A percentile compares a stretch with the other conserved stretches of the same genome.
phyloP scores from a whole-genome alignment of 2,329 filamentous ascomycete genomes.

The Alternaria gansuensis region DNA sequence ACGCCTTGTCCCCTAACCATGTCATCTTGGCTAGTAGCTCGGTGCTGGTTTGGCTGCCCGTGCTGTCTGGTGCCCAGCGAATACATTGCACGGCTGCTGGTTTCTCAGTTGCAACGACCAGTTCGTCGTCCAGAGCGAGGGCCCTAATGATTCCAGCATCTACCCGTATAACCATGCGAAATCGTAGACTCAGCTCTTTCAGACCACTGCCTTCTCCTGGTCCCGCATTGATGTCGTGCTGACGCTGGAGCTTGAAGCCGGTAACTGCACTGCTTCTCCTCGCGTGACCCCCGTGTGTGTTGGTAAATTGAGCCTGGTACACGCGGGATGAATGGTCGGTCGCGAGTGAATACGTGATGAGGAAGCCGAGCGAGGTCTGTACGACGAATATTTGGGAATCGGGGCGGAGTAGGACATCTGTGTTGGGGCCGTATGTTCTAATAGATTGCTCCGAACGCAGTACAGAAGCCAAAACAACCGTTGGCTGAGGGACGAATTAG shows the following conservation, averaged over 20 bases:
- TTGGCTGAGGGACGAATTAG: constrained; percentile 68
- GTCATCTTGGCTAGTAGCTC: constrained; percentile 87
- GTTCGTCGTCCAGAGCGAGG: constrained; percentile 88
- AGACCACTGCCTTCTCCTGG: constrained; percentile 84
- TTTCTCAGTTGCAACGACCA: constrained; percentile 89
- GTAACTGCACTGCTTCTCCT: constrained; percentile 60
- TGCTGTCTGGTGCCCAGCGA: constrained; percentile 85
- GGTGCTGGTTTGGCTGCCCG: constrained; percentile 85
- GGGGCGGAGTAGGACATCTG: constrained; percentile 83
- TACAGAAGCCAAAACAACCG: constrained; percentile 84
- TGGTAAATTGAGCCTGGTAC: constrained; percentile 82
- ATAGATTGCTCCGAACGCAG: constrained; percentile 83
- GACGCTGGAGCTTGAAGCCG: constrained; percentile 51
- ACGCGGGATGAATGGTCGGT: constrained; percentile 83
- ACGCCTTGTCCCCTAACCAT: constrained; percentile 81
- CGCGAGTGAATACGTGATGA: constrained; percentile 93
- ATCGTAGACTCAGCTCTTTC: constrained; percentile 86
- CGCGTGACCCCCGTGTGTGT: constrained; percentile 54
- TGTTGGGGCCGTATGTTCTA: constrained; percentile 83
- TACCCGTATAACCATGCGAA: constrained; percentile 97
- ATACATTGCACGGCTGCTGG: constrained; percentile 97
- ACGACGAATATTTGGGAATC: constrained; percentile 93
- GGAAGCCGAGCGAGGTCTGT: constrained; percentile 82
- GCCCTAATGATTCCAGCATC: constrained; percentile 92
- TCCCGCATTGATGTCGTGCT: constrained; percentile 60